Evolutionary conservation across 805 yeast genomes (phyloP).

Genomic region (Babjeviella inositovora): DNA sequence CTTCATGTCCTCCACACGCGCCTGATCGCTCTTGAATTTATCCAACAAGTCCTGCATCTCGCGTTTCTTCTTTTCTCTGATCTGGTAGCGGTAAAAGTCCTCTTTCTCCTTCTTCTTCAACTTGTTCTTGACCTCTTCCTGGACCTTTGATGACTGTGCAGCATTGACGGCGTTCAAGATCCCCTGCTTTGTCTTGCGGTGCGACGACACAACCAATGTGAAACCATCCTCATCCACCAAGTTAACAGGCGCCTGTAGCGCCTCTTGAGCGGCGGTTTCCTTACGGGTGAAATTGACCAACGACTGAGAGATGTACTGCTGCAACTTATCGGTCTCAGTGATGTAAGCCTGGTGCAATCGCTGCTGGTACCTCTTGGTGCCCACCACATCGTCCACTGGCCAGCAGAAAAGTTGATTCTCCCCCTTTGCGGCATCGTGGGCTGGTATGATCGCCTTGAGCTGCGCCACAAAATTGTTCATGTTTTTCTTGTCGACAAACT

Average conservation of each 20-base stretch:
- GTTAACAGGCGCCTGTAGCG: slow-evolving; percentile 34
- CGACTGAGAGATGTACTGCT: slow-evolving; percentile 38
- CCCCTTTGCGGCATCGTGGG: slow-evolving; percentile 13
- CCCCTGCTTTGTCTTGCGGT: slow-evolving; percentile 67
- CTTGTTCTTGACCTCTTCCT: slow-evolving; percentile 22
- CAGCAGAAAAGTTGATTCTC: slow-evolving; percentile 11
- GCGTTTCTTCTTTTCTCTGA: slow-evolving; percentile 82
- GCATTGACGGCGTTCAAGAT: slow-evolving; percentile 31
- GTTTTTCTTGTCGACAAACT: too few species aligned
- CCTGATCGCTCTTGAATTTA: slow-evolving; percentile 86
- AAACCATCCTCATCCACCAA: slow-evolving; percentile 89
- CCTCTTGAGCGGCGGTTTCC: slow-evolving; percentile 47
- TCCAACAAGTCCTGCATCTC: slow-evolving; percentile 78
- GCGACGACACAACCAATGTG: slow-evolving; percentile 77
- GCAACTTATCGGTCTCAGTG: slow-evolving; percentile 33
- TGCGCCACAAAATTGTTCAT: too few species aligned
- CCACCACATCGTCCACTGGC: slow-evolving; percentile 1
- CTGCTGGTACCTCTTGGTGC: slow-evolving; percentile 8
- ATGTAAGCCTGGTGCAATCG: slow-evolving; percentile 17
- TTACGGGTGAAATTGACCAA: slow-evolving; percentile 53
- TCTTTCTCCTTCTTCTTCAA: slow-evolving; percentile 62
- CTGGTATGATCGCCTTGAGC: slow-evolving; percentile 43
- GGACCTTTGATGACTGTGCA: slow-evolving; percentile 13
- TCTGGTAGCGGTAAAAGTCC: slow-evolving; percentile 93
- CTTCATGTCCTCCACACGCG: slow-evolving; percentile 60